Evolutionary conservation across 1,284 basidiomycete genomes (phyloP), one percentile per base, ranked within the genome.

Genomic region (Trichosporon sp.): DNA sequence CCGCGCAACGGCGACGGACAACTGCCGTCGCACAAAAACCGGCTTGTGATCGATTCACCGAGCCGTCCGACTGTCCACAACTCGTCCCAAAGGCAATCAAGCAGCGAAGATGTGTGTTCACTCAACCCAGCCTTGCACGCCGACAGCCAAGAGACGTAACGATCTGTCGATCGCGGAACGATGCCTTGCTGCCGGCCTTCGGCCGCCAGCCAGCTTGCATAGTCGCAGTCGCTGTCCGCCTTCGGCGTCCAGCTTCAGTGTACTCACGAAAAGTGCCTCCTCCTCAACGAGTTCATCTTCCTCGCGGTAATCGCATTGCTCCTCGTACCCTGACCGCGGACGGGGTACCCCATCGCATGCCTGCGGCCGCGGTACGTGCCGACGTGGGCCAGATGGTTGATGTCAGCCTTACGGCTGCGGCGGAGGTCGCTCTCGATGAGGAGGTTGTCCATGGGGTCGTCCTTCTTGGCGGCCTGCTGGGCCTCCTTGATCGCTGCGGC

Each of bases 341-440:
- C 84, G 0, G 85, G 84, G 23, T 84, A 71, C 19, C 83, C 81
- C 62, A 79, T 78, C 0, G 83, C 83, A 63, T 85, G 84, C 71
- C 79, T 59, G 65, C 82, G 75, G 2, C 85, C 85, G 11, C 77
- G 71, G 66, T 84, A 83, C 13, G 80, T 82, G 3, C 85, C 85
- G 32, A 85, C 80, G 32, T 78, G 76, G 46, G 82, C 73, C 70
- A 83, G 81, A 70, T 85, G 84, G 5, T 78, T 78, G 60, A 86
- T 84, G 74, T 86, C 82, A 33, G 78, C 81, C 62, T 78, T 78
- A 25, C 82, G 69, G 8, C 74, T 66, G 36, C 84, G 75, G 57
- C 82, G 76, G 49, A 85, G 77, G 66, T 86, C 84, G 29, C 81
- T 81, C 74, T 85, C 84, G 68, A 85, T 80, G 59, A 81, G 74